These are phyloP conservation scores for Mucor mucedo DNA, from an alignment of 371 early-diverging fungal genomes.

Conservation along the genomic window DNA sequence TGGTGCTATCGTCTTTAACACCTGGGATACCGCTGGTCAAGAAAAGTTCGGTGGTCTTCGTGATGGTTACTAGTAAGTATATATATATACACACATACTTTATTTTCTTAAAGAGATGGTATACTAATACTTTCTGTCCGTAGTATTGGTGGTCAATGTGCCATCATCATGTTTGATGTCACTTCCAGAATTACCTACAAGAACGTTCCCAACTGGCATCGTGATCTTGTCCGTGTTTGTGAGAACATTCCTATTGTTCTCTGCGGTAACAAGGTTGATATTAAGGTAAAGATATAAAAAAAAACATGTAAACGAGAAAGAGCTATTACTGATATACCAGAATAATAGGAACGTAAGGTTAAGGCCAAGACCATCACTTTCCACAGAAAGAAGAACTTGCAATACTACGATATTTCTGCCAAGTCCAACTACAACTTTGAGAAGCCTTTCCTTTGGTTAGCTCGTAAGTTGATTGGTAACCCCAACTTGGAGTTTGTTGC, in stretches of 20 bases:
- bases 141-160: constrained; percentile 98
- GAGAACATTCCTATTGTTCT: constrained; percentile 99
- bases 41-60: constrained; percentile 99
- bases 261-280: constrained; percentile 99
- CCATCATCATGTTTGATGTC: constrained; percentile 99
- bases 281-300: constrained; percentile 72
- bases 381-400: constrained; percentile 99
- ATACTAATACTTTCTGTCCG: not conserved
- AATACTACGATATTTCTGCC: constrained; percentile 99
- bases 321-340: not conserved
- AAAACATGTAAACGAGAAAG: no score
- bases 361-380: constrained; percentile 99
- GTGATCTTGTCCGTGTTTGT: constrained; percentile 98
- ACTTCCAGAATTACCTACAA: constrained; percentile 99
- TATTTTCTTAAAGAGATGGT: not conserved
- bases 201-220: constrained; percentile 99
- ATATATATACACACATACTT: no score
- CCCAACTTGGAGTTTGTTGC: constrained; percentile 97
- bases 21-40: constrained; percentile 99
- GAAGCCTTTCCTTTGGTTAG: constrained; percentile 99
- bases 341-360: constrained; percentile 94
- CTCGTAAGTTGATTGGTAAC: constrained; percentile 96
- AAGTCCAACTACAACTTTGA: constrained; percentile 99
- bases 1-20: constrained; percentile 96
- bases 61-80: constrained; percentile 99